These are phyloP conservation scores for Fusarium veterinarium DNA, from an alignment of 2,329 filamentous ascomycete genomes.

Conservation along the genomic window DNA sequence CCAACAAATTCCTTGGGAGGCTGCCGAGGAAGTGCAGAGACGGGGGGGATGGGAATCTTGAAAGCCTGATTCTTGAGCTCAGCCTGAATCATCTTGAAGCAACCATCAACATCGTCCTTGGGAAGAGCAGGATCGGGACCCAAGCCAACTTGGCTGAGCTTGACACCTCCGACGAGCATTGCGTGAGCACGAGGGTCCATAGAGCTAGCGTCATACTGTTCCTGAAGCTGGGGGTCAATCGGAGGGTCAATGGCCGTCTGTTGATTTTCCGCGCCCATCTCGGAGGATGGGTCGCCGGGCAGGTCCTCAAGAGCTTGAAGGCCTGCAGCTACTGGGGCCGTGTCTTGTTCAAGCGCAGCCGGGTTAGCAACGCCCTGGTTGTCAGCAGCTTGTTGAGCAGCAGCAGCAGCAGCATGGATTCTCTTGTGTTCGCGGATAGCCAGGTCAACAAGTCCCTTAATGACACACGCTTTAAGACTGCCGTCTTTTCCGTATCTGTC, in stretches of 20 bases:
- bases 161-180: neutral
- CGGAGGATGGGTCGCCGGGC: neutral
- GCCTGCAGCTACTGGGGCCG: neutral
- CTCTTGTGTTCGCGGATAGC: neutral
- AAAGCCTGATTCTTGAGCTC: conserved; percentile 39
- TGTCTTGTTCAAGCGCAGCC: neutral
- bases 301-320: neutral
- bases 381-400: neutral
- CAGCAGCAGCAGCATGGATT: neutral
- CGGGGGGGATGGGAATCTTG: conserved; percentile 46
- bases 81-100: conserved; percentile 27
- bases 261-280: neutral
- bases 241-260: neutral
- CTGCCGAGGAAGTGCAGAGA: conserved; percentile 35
- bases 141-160: neutral
- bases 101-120: conserved; percentile 28
- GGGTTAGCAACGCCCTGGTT: neutral
- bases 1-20: conserved; percentile 43
- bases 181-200: neutral
- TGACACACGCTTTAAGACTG: neutral
- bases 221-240: neutral
- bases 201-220: neutral
- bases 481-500: neutral
- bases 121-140: neutral
- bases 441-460: neutral